Base-by-base conservation (phyloP, 2,329 filamentous ascomycete species). In the Lecanicillium sp. region DNA sequence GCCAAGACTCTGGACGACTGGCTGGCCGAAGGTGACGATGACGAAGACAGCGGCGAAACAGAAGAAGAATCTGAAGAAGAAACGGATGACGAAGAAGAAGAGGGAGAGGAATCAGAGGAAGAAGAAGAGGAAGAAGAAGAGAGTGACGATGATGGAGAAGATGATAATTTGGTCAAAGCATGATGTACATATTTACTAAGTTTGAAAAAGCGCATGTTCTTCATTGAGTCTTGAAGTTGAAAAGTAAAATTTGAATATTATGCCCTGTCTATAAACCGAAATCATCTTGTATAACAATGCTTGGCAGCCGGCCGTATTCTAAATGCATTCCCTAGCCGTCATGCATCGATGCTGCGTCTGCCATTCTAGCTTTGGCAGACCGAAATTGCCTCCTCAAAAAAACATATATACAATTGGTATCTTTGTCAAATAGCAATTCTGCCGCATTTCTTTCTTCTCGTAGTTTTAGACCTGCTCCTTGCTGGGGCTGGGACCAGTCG, bases 1-100 rank as follows among this genome's bases (percentile, higher is more conserved):
- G 80, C 81, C 33, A 95, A 95, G 76, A 88, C 84, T 17, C 69
- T 98, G 53, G 90, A 97, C 69, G 89, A 95, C 63, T 97, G 93
- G 90, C 72, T 97, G 49, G 89, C 84, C 4, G 86, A 89, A 59
- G 81, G 80, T 36, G 79, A 81, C 14, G 74, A 72, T 23, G 76
- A 74, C n/a, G 78, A 74, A 2, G 75, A 74, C 6, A 72, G 74
- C 5, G 77, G 76, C 2, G 71, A 74, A 6, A 72, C 70, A 7
- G 70, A 69, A 17, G 70, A 68, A 3, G 73, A 74, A 0, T 75
- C 75, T 1, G 73, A 73, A 2, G 74, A 76, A 0, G 72, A 72
- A 0, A 73, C 73, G 0, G 73, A 73, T 0, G 75, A 75, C 0
- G 71, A 76, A 0, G 72, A 72, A 0, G 73, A 75, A 0, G 74